Evolutionary conservation across 129 eudicot species (phyloP), one percentile per base, ranked within the genome.

Genomic region (Flaveria trinervia): DNA sequence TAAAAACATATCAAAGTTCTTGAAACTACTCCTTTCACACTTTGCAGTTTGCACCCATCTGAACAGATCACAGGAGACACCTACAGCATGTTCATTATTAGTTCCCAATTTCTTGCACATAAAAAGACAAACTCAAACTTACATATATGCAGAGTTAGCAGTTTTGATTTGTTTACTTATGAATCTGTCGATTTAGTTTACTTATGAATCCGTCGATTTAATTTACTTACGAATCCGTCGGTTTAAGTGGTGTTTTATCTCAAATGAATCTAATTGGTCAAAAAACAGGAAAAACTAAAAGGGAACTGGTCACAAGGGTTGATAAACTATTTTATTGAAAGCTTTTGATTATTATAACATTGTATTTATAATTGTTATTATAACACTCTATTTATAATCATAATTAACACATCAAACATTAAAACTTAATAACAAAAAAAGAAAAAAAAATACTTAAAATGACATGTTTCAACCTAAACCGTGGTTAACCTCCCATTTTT

Each of bases 1-100:
- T 55, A 36, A 67, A 45, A 80, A 65, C 74, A 70, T 68, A 50
- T 30, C 51, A 16, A 55, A 26, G 74, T 67, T 67, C 43, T 80
- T 50, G 26, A 74, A 74, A 20, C 71, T 46, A 71, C 41, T 54
- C 68, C 74, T 62, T 48, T 73, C 7, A 44, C 10, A 28, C 46
- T 14, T 59, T 52, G 73, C 65, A 8, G 20, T 64, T 17, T 36
- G 69, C 44, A 49, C 73, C 66, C 55, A 30, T 64, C 23, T 33
- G 45, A 70, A 26, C 17, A 61, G 77, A 71, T 67, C 79, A 73
- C 77, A 72, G 17, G 13, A 14, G 46, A 49, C 50, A 50, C 83
- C 83, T 80, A 30, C 79, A 72, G 41, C 15, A 39, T 3, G 36
- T 15, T 72, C 15, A 28, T 70, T 23, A 72, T 64, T 50, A 64